A percentile compares a stretch with the other conserved stretches of the same genome.
Evolutionary conservation across 306 rosid genomes (phyloP).

Genomic region (Cucurbita ficifolia): DNA sequence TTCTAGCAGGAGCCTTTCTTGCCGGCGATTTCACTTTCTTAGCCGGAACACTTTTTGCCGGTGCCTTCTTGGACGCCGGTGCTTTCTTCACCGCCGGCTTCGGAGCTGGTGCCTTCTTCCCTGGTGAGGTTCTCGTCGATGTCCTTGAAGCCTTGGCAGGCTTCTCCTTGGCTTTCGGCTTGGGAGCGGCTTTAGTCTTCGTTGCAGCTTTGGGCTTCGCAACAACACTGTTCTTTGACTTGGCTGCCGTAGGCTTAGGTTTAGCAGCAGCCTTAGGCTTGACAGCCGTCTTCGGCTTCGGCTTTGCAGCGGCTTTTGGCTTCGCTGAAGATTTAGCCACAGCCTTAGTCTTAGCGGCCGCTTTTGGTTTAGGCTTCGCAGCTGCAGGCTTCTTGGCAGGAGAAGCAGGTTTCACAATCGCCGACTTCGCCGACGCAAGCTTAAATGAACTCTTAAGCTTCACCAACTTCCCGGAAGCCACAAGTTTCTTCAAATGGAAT

Average conservation of each 20-base stretch:
- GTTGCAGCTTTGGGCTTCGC: constrained; percentile 23
- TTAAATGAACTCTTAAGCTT: constrained; percentile 74
- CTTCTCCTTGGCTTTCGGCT: constrained; percentile 34
- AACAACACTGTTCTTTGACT: constrained; percentile 18
- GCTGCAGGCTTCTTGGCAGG: constrained; percentile 23
- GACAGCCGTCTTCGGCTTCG: constrained; percentile 15
- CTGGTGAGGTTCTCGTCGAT: constrained; percentile 52
- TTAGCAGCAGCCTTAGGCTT: constrained; percentile 15
- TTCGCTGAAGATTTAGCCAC: constrained; percentile 12
- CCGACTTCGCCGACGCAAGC: constrained; percentile 17
- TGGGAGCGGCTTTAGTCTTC: constrained; percentile 15
- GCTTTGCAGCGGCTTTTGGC: constrained; percentile 16
- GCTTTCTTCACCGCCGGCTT: constrained; percentile 36
- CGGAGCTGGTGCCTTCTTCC: constrained; percentile 33
- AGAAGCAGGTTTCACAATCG: constrained; percentile 3
- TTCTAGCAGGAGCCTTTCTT: constrained; percentile 33
- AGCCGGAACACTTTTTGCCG: constrained; percentile 24
- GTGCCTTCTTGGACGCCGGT: constrained; percentile 26
- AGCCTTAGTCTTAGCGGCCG: constrained; percentile 2
- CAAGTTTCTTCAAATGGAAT: constrained; percentile 54
- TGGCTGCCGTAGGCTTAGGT: constrained; percentile 10
- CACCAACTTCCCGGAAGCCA: constrained; percentile 41
- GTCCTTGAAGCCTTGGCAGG: constrained; percentile 51
- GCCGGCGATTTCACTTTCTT: constrained; percentile 44
- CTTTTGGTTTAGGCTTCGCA: constrained; percentile 30